Conservation (phyloP, 208 protist genomes). For the Leishmania tarentolae region DNA sequence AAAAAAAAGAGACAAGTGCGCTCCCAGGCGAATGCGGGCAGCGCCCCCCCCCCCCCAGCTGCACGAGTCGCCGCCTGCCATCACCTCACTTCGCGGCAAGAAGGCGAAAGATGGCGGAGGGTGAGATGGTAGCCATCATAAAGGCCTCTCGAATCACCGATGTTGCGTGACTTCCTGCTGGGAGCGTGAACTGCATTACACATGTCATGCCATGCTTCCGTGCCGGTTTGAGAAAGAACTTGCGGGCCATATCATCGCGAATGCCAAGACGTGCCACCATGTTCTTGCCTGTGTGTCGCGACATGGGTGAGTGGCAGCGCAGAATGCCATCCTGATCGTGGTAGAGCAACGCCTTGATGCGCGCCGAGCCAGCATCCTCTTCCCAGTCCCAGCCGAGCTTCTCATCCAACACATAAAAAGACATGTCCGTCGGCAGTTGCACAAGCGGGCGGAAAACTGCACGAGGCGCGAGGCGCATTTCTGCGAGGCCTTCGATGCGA, state of each 20-base stretch:
- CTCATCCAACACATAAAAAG: conserved; percentile 70
- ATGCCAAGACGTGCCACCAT: conserved; percentile 69
- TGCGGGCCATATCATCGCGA: conserved; percentile 50
- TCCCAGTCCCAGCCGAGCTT: conserved; percentile 80
- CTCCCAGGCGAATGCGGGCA: background rate
- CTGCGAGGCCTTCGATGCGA: conserved; percentile 48
- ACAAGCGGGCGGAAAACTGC: conserved; percentile 69
- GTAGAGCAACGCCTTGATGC: conserved; percentile 54
- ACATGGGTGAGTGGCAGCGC: conserved; percentile 70
- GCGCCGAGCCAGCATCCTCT: conserved; percentile 29
- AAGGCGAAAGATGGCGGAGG: conserved; percentile 57
- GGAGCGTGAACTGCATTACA: conserved; percentile 65
- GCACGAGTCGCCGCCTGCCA: too few species aligned
- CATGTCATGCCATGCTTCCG: conserved; percentile 70
- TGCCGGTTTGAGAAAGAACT: conserved; percentile 75
- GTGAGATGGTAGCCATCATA: conserved; percentile 70
- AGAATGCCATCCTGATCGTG: conserved; percentile 77
- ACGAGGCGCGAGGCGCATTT: conserved; percentile 55
- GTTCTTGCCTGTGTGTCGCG: conserved; percentile 44
- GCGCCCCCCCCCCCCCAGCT: background rate
- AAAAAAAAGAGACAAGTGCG: background rate
- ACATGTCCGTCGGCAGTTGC: conserved; percentile 31
- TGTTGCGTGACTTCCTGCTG: conserved; percentile 62
- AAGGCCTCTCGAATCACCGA: conserved; percentile 77
- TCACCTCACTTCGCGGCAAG: conserved; percentile 7